These are phyloP conservation scores for Pestalotiopsis sp. DNA, from an alignment of 2,329 filamentous ascomycete genomes.

Conservation along the genomic window DNA sequence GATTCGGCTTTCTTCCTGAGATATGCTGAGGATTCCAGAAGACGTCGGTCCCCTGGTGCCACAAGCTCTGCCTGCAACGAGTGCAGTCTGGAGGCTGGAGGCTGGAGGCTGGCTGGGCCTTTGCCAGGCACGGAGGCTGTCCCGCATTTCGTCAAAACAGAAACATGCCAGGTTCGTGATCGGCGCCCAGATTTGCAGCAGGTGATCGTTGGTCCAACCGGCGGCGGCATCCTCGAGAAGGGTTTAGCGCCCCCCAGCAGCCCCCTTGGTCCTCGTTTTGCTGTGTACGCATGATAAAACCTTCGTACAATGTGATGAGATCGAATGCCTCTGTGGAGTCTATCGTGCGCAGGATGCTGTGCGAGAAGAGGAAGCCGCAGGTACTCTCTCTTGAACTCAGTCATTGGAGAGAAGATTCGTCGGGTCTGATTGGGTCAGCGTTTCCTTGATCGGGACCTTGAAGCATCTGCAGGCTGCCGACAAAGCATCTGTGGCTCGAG, in stretches of 20 bases:
- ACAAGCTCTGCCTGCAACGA: background rate
- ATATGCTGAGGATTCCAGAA: background rate
- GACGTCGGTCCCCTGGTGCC: background rate
- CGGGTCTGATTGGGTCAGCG: background rate
- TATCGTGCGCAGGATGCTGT: background rate
- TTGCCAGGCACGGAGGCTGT: slow-evolving; percentile 9
- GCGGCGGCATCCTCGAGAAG: slow-evolving; percentile 4
- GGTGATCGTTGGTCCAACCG: slow-evolving; percentile 16
- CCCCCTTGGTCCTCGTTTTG: background rate
- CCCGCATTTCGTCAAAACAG: slow-evolving; percentile 14
- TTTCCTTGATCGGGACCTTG: background rate
- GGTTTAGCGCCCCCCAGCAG: slow-evolving; percentile 14
- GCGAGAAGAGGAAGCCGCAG: background rate
- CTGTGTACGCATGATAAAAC: slow-evolving; percentile 14
- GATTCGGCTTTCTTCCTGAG: background rate
- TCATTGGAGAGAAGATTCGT: background rate
- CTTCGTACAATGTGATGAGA: slow-evolving; percentile 7
- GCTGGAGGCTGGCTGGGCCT: background rate
- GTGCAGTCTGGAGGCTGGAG: background rate
- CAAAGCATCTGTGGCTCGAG: background rate
- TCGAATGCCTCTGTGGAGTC: background rate
- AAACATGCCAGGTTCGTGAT: slow-evolving; percentile 20
- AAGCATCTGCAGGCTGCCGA: background rate
- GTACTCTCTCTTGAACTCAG: background rate
- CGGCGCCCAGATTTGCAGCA: slow-evolving; percentile 17